Evolutionary conservation across 163 green algal species (phyloP).

Genomic region (Scenedesmus sp.): DNA sequence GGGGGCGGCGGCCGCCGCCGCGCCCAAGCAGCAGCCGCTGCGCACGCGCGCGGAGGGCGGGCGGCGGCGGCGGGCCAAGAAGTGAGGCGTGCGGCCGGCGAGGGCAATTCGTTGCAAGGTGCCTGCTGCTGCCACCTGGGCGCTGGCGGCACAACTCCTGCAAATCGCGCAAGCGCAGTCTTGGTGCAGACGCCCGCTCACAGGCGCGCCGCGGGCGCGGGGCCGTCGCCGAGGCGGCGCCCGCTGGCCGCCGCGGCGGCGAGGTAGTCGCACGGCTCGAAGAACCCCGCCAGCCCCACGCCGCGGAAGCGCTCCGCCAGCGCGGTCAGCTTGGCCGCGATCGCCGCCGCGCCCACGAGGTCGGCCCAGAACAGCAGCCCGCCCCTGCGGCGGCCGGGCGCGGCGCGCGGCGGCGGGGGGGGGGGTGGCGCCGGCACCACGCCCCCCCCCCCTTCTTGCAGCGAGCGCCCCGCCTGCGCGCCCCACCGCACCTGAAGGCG

Average conservation of each 20-base stretch:
- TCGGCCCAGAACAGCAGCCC: conserved; percentile 97
- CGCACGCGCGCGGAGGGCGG: neutral
- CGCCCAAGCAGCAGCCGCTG: neutral
- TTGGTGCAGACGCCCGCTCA: conserved; percentile 20
- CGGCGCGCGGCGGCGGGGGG: too few relatives aligned
- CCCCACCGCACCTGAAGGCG: conserved; percentile 66
- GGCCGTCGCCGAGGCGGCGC: conserved; percentile 56
- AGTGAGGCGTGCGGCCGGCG: neutral
- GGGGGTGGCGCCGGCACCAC: too few relatives aligned
- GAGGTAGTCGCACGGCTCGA: conserved; percentile 92
- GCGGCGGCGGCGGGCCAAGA: neutral
- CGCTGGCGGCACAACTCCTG: neutral
- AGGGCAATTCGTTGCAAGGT: neutral
- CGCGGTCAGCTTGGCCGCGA: conserved; percentile 65
- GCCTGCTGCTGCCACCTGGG: neutral
- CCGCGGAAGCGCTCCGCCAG: conserved; percentile 65
- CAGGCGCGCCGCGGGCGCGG: conserved; percentile 37
- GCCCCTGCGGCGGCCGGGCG: conserved; percentile 60
- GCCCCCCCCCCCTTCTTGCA: too few relatives aligned
- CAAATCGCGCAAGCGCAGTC: too few relatives aligned
- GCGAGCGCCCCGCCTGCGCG: neutral
- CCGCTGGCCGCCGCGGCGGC: conserved; percentile 50
- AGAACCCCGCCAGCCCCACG: conserved; percentile 84
- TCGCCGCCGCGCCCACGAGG: conserved; percentile 76
- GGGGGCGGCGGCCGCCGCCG: too few relatives aligned